phyloP scores from a whole-genome alignment of 208 protist species.

The Leishmania turanica region DNA sequence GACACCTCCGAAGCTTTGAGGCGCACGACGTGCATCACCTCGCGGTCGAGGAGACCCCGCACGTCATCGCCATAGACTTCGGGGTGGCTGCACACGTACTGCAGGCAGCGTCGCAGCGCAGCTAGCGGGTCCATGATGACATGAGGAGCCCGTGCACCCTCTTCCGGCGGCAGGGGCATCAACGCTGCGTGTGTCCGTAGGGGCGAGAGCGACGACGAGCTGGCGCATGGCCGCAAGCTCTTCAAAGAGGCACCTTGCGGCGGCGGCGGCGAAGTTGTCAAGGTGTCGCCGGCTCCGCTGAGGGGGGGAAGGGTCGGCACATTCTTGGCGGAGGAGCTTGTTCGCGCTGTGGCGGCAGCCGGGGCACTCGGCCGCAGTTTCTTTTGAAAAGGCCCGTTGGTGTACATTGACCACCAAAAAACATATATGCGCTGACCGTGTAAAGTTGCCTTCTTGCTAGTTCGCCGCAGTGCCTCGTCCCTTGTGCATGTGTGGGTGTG shows the following conservation, averaged over 20 bases:
- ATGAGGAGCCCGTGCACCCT: background rate
- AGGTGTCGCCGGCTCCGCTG: background rate
- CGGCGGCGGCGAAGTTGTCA: background rate
- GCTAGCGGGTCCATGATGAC: constrained; percentile 77
- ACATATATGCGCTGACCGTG: background rate
- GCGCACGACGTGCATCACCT: constrained; percentile 82
- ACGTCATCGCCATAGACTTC: constrained; percentile 81
- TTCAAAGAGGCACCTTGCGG: background rate
- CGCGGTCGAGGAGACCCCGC: constrained; percentile 61
- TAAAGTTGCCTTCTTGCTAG: background rate
- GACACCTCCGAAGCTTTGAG: constrained; percentile 74
- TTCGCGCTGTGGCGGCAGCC: background rate
- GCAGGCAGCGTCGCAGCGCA: constrained; percentile 75
- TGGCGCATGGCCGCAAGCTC: background rate
- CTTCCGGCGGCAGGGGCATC: background rate
- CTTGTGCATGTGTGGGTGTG: background rate
- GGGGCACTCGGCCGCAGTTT: constrained; percentile 3
- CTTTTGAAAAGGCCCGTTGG: constrained; percentile 10
- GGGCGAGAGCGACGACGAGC: background rate
- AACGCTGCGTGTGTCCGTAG: background rate
- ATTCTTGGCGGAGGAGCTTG: background rate
- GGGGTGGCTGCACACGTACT: constrained; percentile 74
- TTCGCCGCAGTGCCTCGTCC: background rate
- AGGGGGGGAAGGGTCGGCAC: constrained; percentile 6
- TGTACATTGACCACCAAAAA: constrained; percentile 15